Evolutionary conservation across 179 eudicot species (phyloP).

Genomic region (Monotropa hypopitys): DNA sequence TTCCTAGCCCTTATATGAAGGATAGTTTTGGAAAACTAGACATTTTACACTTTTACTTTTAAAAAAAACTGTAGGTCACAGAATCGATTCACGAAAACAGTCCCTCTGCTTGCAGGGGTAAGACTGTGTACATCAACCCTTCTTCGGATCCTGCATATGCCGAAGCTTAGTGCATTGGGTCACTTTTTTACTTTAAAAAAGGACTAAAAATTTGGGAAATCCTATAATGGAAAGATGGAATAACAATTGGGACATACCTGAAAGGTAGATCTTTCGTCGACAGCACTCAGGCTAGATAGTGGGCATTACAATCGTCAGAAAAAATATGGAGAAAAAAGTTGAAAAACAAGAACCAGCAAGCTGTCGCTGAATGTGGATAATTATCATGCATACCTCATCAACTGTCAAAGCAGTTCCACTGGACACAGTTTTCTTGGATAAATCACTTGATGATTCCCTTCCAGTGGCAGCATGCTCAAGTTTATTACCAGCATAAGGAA

Average conservation of each 20-base stretch:
- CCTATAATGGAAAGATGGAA: background rate
- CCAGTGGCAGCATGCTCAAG: slow-evolving; percentile 6
- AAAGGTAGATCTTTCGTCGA: slow-evolving; percentile 21
- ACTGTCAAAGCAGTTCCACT: slow-evolving; percentile 1
- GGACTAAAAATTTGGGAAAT: background rate
- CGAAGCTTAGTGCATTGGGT: too few species aligned
- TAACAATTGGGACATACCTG: slow-evolving; percentile 27
- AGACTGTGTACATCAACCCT: too few species aligned
- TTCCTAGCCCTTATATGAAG: background rate
- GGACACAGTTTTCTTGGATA: slow-evolving; percentile 14
- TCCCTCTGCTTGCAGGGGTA: too few species aligned
- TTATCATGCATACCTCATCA: slow-evolving; percentile 22
- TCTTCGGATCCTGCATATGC: too few species aligned
- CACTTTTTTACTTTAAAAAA: background rate
- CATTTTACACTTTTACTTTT: background rate
- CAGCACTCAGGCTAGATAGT: slow-evolving; percentile 55
- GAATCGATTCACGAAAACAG: too few species aligned
- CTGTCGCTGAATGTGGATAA: background rate
- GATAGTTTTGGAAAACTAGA: background rate
- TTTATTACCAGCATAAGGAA: slow-evolving; percentile 9
- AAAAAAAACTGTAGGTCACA: too few species aligned
- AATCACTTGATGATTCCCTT: slow-evolving; percentile 12
- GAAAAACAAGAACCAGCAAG: background rate
- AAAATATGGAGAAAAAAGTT: background rate
- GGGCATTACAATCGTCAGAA: slow-evolving; percentile 7